phyloP scores from a whole-genome alignment of 164 flowering plant species.

The Macadamia tetraphylla region DNA sequence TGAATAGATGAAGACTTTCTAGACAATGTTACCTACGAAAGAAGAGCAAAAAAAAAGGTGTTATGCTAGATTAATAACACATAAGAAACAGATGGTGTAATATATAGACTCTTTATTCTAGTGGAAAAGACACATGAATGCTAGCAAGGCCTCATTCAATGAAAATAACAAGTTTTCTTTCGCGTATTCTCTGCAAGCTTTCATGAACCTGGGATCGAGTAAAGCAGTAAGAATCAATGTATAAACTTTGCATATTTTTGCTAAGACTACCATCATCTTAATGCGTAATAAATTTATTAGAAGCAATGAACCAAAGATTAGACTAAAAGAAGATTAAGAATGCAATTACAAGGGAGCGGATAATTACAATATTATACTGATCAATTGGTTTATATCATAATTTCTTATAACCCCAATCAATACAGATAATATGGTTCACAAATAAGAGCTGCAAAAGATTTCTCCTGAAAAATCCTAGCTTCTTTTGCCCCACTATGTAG shows the following conservation, averaged over 20 bases:
- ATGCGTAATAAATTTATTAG: background rate
- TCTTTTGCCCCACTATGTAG: too few relatives aligned
- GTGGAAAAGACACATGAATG: conserved; percentile 65
- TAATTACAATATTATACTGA: background rate
- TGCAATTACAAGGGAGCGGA: too few relatives aligned
- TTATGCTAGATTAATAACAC: background rate
- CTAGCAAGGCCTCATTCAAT: conserved; percentile 99
- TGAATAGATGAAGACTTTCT: conserved; percentile 97
- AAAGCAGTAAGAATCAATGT: conserved; percentile 9
- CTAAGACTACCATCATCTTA: background rate
- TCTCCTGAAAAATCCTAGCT: too few relatives aligned
- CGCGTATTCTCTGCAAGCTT: conserved; percentile 97
- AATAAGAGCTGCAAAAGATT: background rate
- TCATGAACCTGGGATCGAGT: conserved; percentile 77
- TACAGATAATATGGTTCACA: background rate
- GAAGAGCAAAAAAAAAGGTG: too few relatives aligned
- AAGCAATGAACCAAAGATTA: too few relatives aligned
- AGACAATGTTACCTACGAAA: conserved; percentile 87
- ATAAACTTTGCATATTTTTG: conserved; percentile 2
- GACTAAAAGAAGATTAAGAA: background rate
- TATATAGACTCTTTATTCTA: background rate
- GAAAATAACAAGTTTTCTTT: conserved; percentile 98
- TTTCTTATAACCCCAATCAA: too few relatives aligned
- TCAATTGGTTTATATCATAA: background rate
- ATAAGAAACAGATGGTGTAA: background rate